phyloP scores from a whole-genome alignment of 1,284 basidiomycete species.

The Malassezia furfur region DNA sequence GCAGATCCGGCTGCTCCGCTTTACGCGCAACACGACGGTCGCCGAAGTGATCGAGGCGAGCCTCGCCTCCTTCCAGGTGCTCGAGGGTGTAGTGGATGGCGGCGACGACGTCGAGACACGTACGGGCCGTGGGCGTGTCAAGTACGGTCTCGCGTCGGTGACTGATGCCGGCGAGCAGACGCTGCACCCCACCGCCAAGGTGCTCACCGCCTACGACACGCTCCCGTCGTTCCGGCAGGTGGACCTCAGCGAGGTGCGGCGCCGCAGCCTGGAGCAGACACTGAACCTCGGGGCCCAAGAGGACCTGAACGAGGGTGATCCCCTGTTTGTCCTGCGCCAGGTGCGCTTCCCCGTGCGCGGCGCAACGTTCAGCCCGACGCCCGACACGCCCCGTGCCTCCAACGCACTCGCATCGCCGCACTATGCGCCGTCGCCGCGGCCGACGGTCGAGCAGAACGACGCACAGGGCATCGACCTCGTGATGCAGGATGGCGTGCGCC shows the following conservation, averaged over 20 bases:
- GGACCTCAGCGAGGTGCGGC: constrained; percentile 57
- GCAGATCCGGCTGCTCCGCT: constrained; percentile 30
- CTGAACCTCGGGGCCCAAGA: constrained; percentile 56
- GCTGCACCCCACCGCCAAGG: constrained; percentile 26
- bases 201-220: constrained; percentile 66
- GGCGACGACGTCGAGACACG: constrained; percentile 95
- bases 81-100: constrained; percentile 90
- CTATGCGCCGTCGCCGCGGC: neutral
- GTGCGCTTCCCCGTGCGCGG: constrained; percentile 3
- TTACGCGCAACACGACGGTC: constrained; percentile 88
- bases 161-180: constrained; percentile 22
- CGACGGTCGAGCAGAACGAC: constrained; percentile 4
- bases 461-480: constrained; percentile 10
- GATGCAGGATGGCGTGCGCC: constrained; percentile 1
- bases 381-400: neutral
- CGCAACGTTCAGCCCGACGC: neutral
- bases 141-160: constrained; percentile 61
- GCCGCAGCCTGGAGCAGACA: constrained; percentile 76
- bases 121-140: constrained; percentile 61
- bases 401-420: neutral
- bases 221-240: constrained; percentile 54
- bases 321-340: constrained; percentile 65
- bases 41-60: constrained; percentile 89
- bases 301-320: constrained; percentile 71
- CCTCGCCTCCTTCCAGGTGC: constrained; percentile 81